phyloP scores from a whole-genome alignment of 2,329 filamentous ascomycete genomes.

The Claviceps fusiformis region DNA sequence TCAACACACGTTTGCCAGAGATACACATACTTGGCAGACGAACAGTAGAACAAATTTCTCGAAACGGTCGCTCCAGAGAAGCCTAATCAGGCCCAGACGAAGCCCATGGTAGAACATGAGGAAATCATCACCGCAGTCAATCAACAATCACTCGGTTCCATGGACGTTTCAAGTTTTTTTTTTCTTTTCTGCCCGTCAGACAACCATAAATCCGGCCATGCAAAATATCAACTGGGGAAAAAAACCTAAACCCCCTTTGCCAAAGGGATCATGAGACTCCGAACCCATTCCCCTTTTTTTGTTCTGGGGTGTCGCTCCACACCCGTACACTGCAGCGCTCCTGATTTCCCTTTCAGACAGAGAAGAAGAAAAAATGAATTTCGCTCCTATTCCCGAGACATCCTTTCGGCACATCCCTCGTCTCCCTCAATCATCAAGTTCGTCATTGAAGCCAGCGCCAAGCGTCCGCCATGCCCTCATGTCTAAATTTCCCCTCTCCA shows the following conservation, averaged over 20 bases:
- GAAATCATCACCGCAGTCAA: neutral
- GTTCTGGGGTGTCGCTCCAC: constrained; percentile 10
- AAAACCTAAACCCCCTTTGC: constrained; percentile 21
- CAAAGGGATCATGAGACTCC: constrained; percentile 29
- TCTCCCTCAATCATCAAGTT: neutral
- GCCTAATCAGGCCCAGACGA: too few species aligned
- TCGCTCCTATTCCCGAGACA: neutral
- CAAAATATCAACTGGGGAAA: neutral
- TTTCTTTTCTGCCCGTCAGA: constrained; percentile 40
- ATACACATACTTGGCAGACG: too few species aligned
- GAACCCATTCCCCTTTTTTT: constrained; percentile 14
- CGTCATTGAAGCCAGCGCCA: neutral
- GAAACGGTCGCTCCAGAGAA: too few species aligned
- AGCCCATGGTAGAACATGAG: too few species aligned
- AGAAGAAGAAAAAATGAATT: neutral
- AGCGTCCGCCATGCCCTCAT: neutral
- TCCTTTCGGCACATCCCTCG: neutral
- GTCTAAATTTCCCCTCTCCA: neutral
- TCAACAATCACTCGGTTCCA: constrained; percentile 5
- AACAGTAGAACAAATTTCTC: too few species aligned
- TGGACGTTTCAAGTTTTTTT: constrained; percentile 35
- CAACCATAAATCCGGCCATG: constrained; percentile 6
- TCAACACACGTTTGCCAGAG: too few species aligned
- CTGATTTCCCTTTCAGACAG: neutral
- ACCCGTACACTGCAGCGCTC: constrained; percentile 12